Percentiles rank a stretch among this genome's conserved stretches.
phyloP scores from a whole-genome alignment of 2,329 filamentous ascomycete species.

The Zymoseptoria crescenta region DNA sequence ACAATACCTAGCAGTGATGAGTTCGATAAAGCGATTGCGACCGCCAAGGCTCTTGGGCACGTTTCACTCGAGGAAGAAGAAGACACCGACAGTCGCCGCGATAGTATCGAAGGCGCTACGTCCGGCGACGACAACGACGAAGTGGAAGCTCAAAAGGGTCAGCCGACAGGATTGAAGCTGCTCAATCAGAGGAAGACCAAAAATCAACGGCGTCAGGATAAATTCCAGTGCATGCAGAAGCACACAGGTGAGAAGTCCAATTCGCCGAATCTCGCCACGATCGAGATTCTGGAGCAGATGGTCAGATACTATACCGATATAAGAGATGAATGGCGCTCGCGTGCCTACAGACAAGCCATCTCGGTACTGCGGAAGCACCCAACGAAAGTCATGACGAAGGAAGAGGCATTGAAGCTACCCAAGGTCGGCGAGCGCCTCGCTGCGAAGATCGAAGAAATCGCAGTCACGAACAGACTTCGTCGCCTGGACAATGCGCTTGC shows the following conservation, averaged over 20 bases:
- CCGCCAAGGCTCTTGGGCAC: conserved; percentile 53
- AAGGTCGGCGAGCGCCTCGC: conserved; percentile 67
- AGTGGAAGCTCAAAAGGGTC: background rate
- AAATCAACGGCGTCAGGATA: conserved; percentile 27
- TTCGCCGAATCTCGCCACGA: conserved; percentile 69
- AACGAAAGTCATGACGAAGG: conserved; percentile 56
- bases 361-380: conserved; percentile 61
- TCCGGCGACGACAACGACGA: conserved; percentile 13
- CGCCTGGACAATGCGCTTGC: conserved; percentile 62
- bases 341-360: conserved; percentile 71
- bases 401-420: conserved; percentile 60
- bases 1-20: conserved; percentile 40
- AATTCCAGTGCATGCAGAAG: conserved; percentile 54
- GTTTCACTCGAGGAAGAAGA: conserved; percentile 42
- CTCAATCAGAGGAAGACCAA: conserved; percentile 19
- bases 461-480: conserved; percentile 60
- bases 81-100: conserved; percentile 24
- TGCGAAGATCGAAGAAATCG: conserved; percentile 84
- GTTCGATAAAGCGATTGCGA: conserved; percentile 56
- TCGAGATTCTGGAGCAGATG: conserved; percentile 72
- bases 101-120: conserved; percentile 19
- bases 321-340: conserved; percentile 68
- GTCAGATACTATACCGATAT: conserved; percentile 65
- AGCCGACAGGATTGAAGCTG: conserved; percentile 2
- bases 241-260: conserved; percentile 37